phyloP scores from a whole-genome alignment of 345 rosid genomes.

The Citrus trifoliata region DNA sequence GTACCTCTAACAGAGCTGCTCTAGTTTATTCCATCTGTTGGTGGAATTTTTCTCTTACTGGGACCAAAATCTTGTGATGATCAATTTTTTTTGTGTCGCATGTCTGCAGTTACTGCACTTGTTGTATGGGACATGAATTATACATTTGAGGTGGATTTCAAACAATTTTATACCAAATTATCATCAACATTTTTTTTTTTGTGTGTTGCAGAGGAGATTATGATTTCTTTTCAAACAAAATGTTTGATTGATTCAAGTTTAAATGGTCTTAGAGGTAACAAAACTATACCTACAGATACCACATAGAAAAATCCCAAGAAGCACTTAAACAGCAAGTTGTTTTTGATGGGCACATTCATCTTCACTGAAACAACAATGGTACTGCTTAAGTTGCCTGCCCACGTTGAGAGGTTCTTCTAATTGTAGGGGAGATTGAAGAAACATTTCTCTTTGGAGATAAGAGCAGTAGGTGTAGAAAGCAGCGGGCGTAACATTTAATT shows the following conservation, averaged over 20 bases:
- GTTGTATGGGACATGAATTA: neutral
- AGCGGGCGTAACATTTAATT: constrained; percentile 57
- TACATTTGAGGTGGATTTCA: neutral
- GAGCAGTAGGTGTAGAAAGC: constrained; percentile 49
- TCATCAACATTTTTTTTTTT: neutral
- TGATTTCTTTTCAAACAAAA: neutral
- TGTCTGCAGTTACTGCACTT: neutral
- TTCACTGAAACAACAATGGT: constrained; percentile 35
- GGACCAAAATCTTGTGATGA: neutral
- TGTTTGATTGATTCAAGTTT: neutral
- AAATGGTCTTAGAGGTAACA: neutral
- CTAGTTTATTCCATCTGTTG: neutral
- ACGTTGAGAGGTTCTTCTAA: constrained; percentile 10
- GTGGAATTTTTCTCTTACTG: neutral
- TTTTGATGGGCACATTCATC: constrained; percentile 44
- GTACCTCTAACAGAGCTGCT: neutral
- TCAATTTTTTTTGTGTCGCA: neutral
- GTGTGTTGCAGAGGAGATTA: neutral
- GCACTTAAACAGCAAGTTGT: constrained; percentile 37
- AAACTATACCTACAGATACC: neutral
- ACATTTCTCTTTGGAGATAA: constrained; percentile 50
- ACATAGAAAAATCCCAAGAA: neutral
- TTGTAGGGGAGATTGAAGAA: constrained; percentile 32
- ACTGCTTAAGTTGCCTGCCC: constrained; percentile 10
- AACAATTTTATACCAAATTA: neutral